phyloP scores from a whole-genome alignment of 805 yeast species.

The Monosporozyma yasuniensis region DNA sequence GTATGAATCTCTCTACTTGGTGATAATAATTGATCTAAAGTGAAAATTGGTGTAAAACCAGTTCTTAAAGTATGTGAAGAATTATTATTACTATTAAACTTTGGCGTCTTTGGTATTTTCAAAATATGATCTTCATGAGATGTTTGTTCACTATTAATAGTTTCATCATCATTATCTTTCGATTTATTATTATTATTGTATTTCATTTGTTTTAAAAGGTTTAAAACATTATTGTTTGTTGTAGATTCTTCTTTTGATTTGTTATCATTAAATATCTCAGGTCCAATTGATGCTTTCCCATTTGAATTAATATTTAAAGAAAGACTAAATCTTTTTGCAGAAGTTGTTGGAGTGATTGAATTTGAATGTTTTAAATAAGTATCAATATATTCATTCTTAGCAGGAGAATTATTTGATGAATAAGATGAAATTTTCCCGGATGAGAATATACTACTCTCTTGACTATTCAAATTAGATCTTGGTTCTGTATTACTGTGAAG shows the following conservation, averaged over 20 bases:
- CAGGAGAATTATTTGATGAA: neutral
- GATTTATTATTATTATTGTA: conserved; percentile 3
- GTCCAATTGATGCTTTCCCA: conserved; percentile 28
- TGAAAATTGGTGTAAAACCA: conserved; percentile 1
- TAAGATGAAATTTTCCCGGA: neutral
- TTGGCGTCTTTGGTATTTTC: conserved; percentile 1
- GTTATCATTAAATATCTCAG: neutral
- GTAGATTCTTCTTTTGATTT: conserved; percentile 1
- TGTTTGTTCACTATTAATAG: too few species aligned
- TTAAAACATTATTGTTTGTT: conserved; percentile 17
- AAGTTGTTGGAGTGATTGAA: neutral
- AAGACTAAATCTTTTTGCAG: conserved; percentile 10
- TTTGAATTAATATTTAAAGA: conserved; percentile 23
- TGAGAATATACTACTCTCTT: neutral
- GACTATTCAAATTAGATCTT: neutral
- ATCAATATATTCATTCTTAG: neutral
- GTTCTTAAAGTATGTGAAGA: neutral
- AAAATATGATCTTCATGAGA: neutral
- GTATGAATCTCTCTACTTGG: neutral
- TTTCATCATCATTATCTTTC: neutral
- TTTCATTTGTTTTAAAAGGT: conserved; percentile 23
- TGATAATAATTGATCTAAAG: neutral
- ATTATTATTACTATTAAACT: neutral
- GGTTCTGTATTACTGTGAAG: neutral
- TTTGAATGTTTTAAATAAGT: neutral